Base-by-base conservation (phyloP, 208 protist genomes). In the Acanthamoeba healyi region DNA sequence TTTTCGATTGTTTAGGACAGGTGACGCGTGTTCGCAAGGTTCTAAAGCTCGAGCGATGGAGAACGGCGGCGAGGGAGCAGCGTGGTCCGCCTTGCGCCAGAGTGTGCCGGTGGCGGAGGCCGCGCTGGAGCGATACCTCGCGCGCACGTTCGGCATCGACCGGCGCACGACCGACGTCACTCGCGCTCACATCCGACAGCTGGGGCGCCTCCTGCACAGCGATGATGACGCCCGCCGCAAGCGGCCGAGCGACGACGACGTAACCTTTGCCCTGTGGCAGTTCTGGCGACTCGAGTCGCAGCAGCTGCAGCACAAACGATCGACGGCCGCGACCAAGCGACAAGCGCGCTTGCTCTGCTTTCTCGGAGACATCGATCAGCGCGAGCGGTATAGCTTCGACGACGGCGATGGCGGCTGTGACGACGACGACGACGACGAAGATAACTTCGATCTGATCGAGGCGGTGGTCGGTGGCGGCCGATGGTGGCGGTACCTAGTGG, bases 81-180 rank as follows among this genome's bases (percentile, higher is more conserved):
- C 61, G 22, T 26, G 61, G 14, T 26, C 61, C 19, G 61, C 26
- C 9, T 12, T 79, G 38, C 58, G n/a, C 14, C 58, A 9, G 14
- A 67, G 58, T 6, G 70, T 79, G 10, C 70, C 70, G 17, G 38
- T 7, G 32, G 24, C 70, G 17, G 70, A 79, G 70, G 38, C 10
- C 6, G 32, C 29, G 70, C 70, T 79, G 70, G 36, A 24, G 7
- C 70, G 36, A 5, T 42, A 46, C 70, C 70, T 79, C 5, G 70
- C 70, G 10, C 36, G 70, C 34, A 79, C 70, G 15, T 79, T 79
- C 26, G 70, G 70, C 70, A 42, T 79, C 70, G 70, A 79, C 10
- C n/a, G 32, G 6, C 70, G 70, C 63, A 79, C 70, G 15, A 79
- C 24, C 29, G 36, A 42, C 70, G 36, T 38, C 15, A 4, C 6